phyloP scores from a whole-genome alignment of 257 asterid species.

The Apocynum venetum region DNA sequence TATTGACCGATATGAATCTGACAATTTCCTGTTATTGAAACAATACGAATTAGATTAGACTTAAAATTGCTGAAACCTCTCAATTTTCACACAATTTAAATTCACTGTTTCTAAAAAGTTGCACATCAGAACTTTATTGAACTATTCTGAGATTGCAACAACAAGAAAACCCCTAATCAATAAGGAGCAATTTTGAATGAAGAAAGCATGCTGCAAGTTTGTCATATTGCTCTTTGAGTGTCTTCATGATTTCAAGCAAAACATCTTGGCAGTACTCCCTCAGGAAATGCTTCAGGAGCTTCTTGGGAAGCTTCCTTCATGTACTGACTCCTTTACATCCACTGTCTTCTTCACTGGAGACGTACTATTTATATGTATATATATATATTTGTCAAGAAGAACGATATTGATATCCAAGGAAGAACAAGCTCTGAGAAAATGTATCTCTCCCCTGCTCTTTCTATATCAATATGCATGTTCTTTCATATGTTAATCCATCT shows the following conservation, averaged over 20 bases:
- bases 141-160: background rate
- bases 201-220: background rate
- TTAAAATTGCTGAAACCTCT: no score
- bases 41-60: no score
- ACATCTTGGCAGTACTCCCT: background rate
- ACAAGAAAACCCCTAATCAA: background rate
- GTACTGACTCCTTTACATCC: background rate
- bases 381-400: background rate
- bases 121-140: no score
- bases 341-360: background rate
- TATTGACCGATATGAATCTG: no score
- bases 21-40: no score
- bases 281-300: background rate
- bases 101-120: no score
- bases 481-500: background rate
- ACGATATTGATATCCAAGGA: no score
- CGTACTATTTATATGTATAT: background rate
- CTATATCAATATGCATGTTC: conserved; percentile 17
- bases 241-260: no score
- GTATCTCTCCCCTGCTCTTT: conserved; percentile 10
- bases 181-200: background rate
- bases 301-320: conserved; percentile 19
- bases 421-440: conserved; percentile 10
- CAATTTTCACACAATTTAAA: no score
- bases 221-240: background rate